A percentile compares a stretch with the other conserved stretches of the same genome.
phyloP scores from a whole-genome alignment of 495 filamentous ascomycete genomes.

The Xylaria intraflava region DNA sequence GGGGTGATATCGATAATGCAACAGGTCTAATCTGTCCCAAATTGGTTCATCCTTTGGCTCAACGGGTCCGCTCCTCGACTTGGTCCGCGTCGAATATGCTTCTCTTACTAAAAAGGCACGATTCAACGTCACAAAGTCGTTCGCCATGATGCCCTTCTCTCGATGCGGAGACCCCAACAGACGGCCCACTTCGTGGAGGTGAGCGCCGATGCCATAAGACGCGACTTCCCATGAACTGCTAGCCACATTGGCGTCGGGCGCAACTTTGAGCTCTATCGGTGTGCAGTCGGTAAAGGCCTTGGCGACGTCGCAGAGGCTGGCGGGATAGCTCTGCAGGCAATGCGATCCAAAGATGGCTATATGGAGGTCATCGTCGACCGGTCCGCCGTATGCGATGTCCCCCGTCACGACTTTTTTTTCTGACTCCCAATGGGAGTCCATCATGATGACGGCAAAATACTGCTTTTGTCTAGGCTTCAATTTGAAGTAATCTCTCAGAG shows the following conservation, averaged over 20 bases:
- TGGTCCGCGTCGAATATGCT: conserved; percentile 76
- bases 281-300: conserved; percentile 85
- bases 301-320: conserved; percentile 76
- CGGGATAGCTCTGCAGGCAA: conserved; percentile 78
- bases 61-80: conserved; percentile 69
- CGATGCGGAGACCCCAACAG: conserved; percentile 83
- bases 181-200: conserved; percentile 84
- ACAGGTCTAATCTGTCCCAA: conserved; percentile 83
- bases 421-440: conserved; percentile 86
- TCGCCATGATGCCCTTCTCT: conserved; percentile 79
- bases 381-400: conserved; percentile 71
- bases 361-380: conserved; percentile 61
- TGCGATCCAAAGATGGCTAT: conserved; percentile 89
- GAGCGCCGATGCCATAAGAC: conserved; percentile 85
- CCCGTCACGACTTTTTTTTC: conserved; percentile 60
- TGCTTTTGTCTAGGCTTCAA: conserved; percentile 67
- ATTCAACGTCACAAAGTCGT: conserved; percentile 76
- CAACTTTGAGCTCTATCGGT: conserved; percentile 69
- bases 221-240: conserved; percentile 89
- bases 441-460: conserved; percentile 74
- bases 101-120: conserved; percentile 75
- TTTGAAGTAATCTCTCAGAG: conserved; percentile 68
- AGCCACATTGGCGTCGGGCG: conserved; percentile 74
- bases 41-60: conserved; percentile 69
- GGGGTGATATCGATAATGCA: conserved; percentile 85